Percentiles rank a stretch among this genome's conserved stretches.
These are phyloP conservation scores for Amaranthus cruentus DNA, from an alignment of 148 eudicot species.

Conservation along the genomic window DNA sequence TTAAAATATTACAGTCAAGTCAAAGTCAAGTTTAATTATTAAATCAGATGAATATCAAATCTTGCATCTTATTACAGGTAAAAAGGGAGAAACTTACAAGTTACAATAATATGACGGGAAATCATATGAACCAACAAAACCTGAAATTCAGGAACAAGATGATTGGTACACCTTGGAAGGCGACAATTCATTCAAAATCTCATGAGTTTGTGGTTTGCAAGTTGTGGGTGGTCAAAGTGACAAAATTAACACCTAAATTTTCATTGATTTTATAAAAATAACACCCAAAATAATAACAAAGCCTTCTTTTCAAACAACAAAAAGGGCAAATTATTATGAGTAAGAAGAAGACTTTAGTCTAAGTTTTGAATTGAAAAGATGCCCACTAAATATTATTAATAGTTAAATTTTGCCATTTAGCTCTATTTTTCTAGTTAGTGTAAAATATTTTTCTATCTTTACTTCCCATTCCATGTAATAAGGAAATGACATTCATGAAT, in stretches of 20 bases:
- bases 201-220: conserved; percentile 26
- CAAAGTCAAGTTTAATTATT: too few species aligned
- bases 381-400: neutral
- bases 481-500: too few species aligned
- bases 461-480: neutral
- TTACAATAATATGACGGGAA: too few species aligned
- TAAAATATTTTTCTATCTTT: neutral
- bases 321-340: neutral
- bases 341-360: conserved; percentile 7
- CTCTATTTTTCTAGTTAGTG: neutral
- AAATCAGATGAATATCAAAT: too few species aligned
- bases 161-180: conserved; percentile 3
- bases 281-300: neutral
- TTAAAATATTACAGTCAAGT: too few species aligned
- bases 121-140: conserved; percentile 18
- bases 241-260: conserved; percentile 9
- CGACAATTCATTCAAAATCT: conserved; percentile 6
- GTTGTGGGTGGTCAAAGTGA: conserved; percentile 27
- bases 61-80: too few species aligned
- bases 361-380: conserved; percentile 15
- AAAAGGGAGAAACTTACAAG: too few species aligned
- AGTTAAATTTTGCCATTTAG: neutral
- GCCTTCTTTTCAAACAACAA: neutral
- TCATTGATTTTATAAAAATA: conserved; percentile 6
- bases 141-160: conserved; percentile 22